Evolutionary conservation across 306 rosid species (phyloP).

Genomic region (Vachellia collinsii): DNA sequence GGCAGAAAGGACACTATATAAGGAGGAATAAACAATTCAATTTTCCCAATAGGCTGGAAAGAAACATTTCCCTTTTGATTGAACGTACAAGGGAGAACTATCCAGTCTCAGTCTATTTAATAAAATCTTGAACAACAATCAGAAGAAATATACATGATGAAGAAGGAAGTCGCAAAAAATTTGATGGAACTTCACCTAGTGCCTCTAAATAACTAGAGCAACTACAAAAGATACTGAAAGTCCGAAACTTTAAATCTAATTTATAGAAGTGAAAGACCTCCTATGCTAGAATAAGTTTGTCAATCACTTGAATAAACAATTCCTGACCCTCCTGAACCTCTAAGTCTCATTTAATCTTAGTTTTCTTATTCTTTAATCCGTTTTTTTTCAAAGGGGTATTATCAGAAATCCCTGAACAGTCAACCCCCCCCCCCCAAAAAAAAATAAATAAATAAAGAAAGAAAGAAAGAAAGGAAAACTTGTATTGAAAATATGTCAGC

Average conservation of each 20-base stretch:
- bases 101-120: neutral
- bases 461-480: too few relatives aligned
- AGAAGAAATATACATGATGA: conserved; percentile 14
- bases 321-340: neutral
- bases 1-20: neutral
- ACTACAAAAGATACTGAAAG: conserved; percentile 2
- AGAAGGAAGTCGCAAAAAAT: neutral
- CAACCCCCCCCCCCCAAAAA: too few relatives aligned
- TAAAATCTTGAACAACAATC: neutral
- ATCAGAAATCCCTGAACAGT: neutral
- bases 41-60: neutral
- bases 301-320: neutral
- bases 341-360: neutral
- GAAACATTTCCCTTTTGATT: conserved; percentile 6
- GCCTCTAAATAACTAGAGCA: neutral
- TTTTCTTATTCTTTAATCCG: neutral
- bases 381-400: neutral
- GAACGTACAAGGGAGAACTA: neutral
- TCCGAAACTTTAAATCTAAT: conserved; percentile 3
- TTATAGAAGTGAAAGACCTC: conserved; percentile 11
- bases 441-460: too few relatives aligned
- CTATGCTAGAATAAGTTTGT: neutral
- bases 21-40: conserved; percentile 5
- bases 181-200: neutral
- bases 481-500: neutral